Evolutionary conservation across 257 asterid species (phyloP), one percentile per base, ranked within the genome.

Genomic region (Avicennia marina): DNA sequence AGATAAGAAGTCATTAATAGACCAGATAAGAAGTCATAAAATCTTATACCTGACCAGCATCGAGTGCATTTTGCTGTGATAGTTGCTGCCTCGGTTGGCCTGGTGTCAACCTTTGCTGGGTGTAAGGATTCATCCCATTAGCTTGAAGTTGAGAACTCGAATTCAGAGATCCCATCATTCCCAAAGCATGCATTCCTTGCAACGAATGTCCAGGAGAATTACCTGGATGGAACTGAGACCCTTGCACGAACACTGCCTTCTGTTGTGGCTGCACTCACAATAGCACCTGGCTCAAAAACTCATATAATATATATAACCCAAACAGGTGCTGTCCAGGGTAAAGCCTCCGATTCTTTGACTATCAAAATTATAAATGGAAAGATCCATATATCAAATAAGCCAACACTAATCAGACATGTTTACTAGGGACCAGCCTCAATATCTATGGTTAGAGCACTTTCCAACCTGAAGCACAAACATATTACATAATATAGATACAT

Each of bases 131-230:
- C 4, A 93, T 2, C 22, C 86, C 80, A 33, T 75, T 89, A 62
- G 82, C 79, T 75, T 86, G 75, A 29, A 77, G 70, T 67, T 81
- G 94, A 62, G 97, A 63, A 70, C 62, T 70, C 77, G 83, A 56
- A 67, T 74, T 85, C 53, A 78, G 64, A 32, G 85, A 24, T 8
- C 79, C 80, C 78, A 81, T 67, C 81, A 81, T 78, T 55, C 90
- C 90, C 95, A 81, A 78, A 54, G 72, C 81, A 70, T 81, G 85
- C 73, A 79, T 76, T 69, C 84, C 94, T 36, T 67, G 85, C 73
- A 86, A 71, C 17, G 89, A 72, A 73, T 86, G 94, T 34, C 88
- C 97, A 39, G 90, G 68, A 69, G 89, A 62, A 78, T 71, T 86
- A 56, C 90, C 85, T 3, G 81, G 66, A 62, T 81, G 88, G 59